phyloP scores from a whole-genome alignment of 805 yeast genomes.

The Monosporozyma unispora region DNA sequence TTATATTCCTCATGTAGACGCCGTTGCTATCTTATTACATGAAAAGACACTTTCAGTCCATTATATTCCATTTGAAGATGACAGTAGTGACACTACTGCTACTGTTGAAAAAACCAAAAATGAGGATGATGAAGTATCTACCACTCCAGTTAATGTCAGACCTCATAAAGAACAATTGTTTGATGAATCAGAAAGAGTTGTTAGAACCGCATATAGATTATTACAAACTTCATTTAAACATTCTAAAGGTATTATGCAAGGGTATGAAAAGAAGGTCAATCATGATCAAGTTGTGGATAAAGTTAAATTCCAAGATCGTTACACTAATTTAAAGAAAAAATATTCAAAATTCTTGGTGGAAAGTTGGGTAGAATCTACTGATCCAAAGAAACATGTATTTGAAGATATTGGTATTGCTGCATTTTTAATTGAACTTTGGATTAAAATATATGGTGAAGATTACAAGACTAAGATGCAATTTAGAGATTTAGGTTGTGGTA shows the following conservation, averaged over 20 bases:
- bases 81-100: background rate
- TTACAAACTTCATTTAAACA: slow-evolving; percentile 76
- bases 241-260: slow-evolving; percentile 71
- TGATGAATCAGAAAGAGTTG: slow-evolving; percentile 44
- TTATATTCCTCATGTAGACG: slow-evolving; percentile 78
- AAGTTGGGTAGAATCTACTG: slow-evolving; percentile 88
- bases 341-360: slow-evolving; percentile 69
- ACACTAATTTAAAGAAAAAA: slow-evolving; percentile 70
- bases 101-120: slow-evolving; percentile 6
- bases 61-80: slow-evolving; percentile 51
- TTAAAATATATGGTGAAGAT: slow-evolving; percentile 34
- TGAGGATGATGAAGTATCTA: background rate
- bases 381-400: slow-evolving; percentile 90
- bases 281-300: slow-evolving; percentile 84
- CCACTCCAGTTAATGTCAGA: slow-evolving; percentile 58
- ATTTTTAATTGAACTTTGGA: slow-evolving; percentile 83
- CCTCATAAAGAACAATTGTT: slow-evolving; percentile 28
- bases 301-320: slow-evolving; percentile 72
- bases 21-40: slow-evolving; percentile 60
- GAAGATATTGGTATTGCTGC: slow-evolving; percentile 96
- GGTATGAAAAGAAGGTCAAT: slow-evolving; percentile 79
- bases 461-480: slow-evolving; percentile 43
- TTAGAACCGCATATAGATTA: slow-evolving; percentile 74
- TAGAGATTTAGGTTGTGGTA: slow-evolving; percentile 91
- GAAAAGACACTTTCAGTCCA: slow-evolving; percentile 52